Percentiles rank a stretch among this genome's conserved stretches.
Evolutionary conservation across 148 eudicot species (phyloP).

Genomic region (Rheum nobile): DNA sequence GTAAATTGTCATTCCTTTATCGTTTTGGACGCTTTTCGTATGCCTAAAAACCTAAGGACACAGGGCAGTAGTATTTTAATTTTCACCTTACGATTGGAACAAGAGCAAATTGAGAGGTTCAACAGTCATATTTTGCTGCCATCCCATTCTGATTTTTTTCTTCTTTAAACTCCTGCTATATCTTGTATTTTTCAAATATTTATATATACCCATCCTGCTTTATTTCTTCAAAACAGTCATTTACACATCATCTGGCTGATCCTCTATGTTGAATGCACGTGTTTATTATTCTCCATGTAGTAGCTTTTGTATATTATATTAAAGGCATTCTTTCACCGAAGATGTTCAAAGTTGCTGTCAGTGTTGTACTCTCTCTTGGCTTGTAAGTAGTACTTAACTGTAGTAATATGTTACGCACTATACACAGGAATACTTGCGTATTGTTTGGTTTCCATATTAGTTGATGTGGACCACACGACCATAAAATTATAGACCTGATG

Average conservation of each 20-base stretch:
- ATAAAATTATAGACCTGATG: slow-evolving; percentile 1
- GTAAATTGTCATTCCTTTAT: too few species aligned
- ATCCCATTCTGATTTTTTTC: not conserved
- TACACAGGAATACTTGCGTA: not conserved
- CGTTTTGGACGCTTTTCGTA: not conserved
- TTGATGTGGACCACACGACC: not conserved
- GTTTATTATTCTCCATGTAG: too few species aligned
- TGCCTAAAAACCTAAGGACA: not conserved
- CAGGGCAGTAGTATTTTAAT: not conserved
- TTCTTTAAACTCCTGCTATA: too few species aligned
- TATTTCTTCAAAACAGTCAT: not conserved
- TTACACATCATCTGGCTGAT: not conserved
- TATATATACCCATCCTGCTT: not conserved
- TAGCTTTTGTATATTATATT: slow-evolving; percentile 84
- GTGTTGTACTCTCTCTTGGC: slow-evolving; percentile 80
- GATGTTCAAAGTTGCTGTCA: slow-evolving; percentile 91
- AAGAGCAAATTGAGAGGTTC: not conserved
- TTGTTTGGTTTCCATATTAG: not conserved
- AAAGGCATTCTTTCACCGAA: slow-evolving; percentile 79
- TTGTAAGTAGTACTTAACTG: slow-evolving; percentile 41
- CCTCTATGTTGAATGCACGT: slow-evolving; percentile 29
- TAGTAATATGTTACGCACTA: not conserved
- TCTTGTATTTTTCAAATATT: too few species aligned
- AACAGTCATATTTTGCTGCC: not conserved
- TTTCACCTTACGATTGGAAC: not conserved